A percentile compares a stretch with the other conserved stretches of the same genome.
phyloP scores from a whole-genome alignment of 139 green algal genomes.

The Deuterostichococcus epilithicus region DNA sequence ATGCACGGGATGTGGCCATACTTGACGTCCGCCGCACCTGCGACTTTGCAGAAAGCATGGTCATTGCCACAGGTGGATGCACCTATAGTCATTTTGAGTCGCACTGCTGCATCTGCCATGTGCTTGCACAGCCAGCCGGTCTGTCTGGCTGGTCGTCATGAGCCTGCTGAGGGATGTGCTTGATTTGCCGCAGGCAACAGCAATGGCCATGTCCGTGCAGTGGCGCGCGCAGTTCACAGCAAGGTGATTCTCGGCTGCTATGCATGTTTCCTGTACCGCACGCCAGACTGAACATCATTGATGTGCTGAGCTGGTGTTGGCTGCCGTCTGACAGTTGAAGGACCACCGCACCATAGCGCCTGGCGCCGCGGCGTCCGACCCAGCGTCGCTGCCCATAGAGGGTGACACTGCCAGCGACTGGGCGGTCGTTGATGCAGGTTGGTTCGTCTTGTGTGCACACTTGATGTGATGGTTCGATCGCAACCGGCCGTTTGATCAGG shows the following conservation, averaged over 20 bases:
- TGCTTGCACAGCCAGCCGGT: not conserved
- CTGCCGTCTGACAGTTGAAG: not conserved
- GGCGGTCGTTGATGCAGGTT: slow-evolving; percentile 12
- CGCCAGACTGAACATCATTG: not conserved
- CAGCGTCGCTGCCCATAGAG: not conserved
- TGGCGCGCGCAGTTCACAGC: not conserved
- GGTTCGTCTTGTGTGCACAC: not conserved
- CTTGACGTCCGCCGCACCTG: not conserved
- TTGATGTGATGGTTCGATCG: too few relatives aligned
- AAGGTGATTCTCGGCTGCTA: not conserved
- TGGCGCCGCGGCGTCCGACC: not conserved
- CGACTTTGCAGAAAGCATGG: not conserved
- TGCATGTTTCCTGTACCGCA: not conserved
- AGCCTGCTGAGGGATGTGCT: not conserved
- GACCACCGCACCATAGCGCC: not conserved
- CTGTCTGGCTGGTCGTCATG: not conserved
- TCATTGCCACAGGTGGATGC: not conserved
- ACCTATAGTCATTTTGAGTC: not conserved
- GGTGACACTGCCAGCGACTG: slow-evolving; percentile 1
- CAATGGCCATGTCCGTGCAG: not conserved
- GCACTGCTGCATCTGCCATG: not conserved
- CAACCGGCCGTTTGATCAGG: too few relatives aligned
- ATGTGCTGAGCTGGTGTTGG: not conserved
- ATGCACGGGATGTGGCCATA: not conserved
- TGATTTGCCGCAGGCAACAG: not conserved